Evolutionary conservation across 2,329 filamentous ascomycete genomes (phyloP), one percentile per base, ranked within the genome.

Genomic region (Botrytis byssoidea): DNA sequence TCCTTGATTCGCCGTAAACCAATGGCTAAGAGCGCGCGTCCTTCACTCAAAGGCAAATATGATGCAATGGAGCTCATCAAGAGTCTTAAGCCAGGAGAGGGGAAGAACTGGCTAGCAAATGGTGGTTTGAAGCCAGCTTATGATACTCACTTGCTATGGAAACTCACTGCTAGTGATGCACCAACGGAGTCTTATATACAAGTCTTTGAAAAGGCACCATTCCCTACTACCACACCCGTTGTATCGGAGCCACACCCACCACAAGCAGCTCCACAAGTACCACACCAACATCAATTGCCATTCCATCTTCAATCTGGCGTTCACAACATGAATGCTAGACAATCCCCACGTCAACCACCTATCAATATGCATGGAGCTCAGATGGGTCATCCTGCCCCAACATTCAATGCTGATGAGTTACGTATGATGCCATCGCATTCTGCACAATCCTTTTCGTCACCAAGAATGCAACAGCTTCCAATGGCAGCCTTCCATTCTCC

Each of bases 391-490:
- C 88, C 90, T 60, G 88, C 89, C 70, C 87, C 87, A 25, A 88
- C 89, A 4, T 92, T 91, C 77, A 93, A 91, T 78, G 91, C 91
- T 77, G 95, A 97, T 77, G 92, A 94, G 74, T 93, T 81, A 80
- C 90, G 94, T 70, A 97, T 98, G 93, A 92, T 96, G 84, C 93
- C 93, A 74, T 92, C 91, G 10, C 94, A 91, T 77, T 94, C 93
- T 37, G 91, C 91, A 5, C 94, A 95, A 79, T 93, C 94, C 4
- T 96, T 94, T 81, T 92, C 93, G 14, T 97, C 95, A 25, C 94
- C 95, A 67, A 90, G 94, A 69, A 88, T 94, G 78, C 88, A 90
- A 70, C 91, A 91, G 76, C 87, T 90, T 25, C 89, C 90, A 44
- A 89, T 93, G 81, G 88, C 88, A 4, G 51, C 51, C n/a, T 77